These are phyloP conservation scores for Dimargaris verticillata DNA, from an alignment of 192 early-diverging fungal species.

Conservation along the genomic window DNA sequence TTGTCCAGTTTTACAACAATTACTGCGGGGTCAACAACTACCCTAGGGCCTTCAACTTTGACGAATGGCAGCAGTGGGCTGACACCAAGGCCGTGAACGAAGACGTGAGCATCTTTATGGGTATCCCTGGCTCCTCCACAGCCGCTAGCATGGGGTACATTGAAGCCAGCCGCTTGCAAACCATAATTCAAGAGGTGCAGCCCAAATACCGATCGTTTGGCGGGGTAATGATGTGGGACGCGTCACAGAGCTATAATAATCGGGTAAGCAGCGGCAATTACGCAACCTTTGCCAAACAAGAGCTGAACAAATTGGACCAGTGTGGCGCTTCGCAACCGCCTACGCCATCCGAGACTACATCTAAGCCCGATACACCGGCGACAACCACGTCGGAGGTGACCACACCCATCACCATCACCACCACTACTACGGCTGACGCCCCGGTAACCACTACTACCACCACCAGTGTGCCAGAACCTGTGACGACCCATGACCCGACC, in stretches of 20 bases:
- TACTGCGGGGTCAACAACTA: constrained; percentile 37
- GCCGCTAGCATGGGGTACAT: constrained; percentile 44
- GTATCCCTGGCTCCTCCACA: constrained; percentile 36
- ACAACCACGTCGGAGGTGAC: constrained; percentile 18
- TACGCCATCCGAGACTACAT: constrained; percentile 16
- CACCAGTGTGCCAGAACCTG: constrained; percentile 17
- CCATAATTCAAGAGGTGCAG: constrained; percentile 23
- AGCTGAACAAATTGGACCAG: background rate
- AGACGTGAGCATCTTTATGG: constrained; percentile 42
- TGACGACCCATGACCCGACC: constrained; percentile 24
- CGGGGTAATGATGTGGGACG: constrained; percentile 63
- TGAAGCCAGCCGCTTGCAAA: constrained; percentile 22
- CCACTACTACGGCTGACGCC: background rate
- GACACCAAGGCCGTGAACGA: constrained; percentile 34
- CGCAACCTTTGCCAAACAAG: background rate
- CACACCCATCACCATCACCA: constrained; percentile 8
- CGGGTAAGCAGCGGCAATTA: constrained; percentile 13
- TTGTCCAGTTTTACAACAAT: constrained; percentile 75
- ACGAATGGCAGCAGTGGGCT: constrained; percentile 54
- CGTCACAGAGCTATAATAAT: constrained; percentile 41
- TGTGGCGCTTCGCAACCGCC: background rate
- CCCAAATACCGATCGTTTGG: constrained; percentile 33
- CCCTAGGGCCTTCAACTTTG: constrained; percentile 48
- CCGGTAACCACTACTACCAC: constrained; percentile 7
- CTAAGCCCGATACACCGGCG: constrained; percentile 19